Evolutionary conservation across 2,329 filamentous ascomycete species (phyloP), one percentile per base, ranked within the genome.

Genomic region (Phialophora verrucosa): DNA sequence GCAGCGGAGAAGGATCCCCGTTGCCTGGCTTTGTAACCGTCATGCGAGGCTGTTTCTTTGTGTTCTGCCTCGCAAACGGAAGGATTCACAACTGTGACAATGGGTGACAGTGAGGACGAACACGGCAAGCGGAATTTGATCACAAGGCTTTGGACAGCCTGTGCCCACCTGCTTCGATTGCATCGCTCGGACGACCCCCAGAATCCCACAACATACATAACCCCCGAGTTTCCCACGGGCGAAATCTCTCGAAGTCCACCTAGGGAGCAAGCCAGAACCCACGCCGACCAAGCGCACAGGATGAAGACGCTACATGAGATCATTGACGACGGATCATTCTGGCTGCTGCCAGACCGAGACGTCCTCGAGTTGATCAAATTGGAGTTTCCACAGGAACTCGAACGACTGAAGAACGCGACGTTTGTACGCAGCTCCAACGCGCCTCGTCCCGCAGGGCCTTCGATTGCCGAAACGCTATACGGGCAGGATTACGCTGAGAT

Each of bases 401-500:
- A 70, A 11, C 73, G 74, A 14, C 71, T 78, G 12, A 73, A 73
- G 44, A 65, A 67, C 6, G 76, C 75, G 8, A 75, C 66, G 4
- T 70, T 67, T 50, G 32, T 70, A 3, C 59, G 63, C 8, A 61
- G 63, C 38, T 35, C 65, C 5, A 59, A 63, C 32, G 57, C 57
- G 35, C 49, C 62, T 14, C 61, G 62, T 1, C 64, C 69, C 3
- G 49, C 53, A 8, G 50, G 62, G 0, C 38, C 20, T n/a, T 76
- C 75, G 2, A 76, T 76, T 12, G 77, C 77, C 3, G 61, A 72
- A 29, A 62, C 71, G 2, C 60, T 79, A 5, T 78, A 72, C 53
- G 68, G 59, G 2, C 27, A 71, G 11, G 71, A 78, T 14, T 78
- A 74, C 57, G 68, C 74, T 35, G 78, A 80, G 70, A 73, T 80